These are phyloP conservation scores for Malus asiatica DNA, from an alignment of 306 rosid genomes.

Conservation along the genomic window DNA sequence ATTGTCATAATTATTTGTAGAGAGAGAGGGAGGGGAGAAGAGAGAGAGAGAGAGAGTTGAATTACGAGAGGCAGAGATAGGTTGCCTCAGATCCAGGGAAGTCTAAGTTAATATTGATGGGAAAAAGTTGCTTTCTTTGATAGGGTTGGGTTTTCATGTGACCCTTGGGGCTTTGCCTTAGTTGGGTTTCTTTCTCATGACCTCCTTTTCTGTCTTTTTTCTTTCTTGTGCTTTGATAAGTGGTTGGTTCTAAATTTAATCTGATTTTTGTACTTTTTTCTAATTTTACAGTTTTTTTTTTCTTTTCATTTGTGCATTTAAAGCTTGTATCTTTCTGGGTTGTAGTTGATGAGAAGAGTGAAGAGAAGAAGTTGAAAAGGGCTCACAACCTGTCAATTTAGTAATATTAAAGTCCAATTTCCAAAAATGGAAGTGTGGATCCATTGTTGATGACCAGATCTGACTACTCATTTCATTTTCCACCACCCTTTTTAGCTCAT, in stretches of 20 bases:
- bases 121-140: slow-evolving; percentile 42
- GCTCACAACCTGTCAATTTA: slow-evolving; percentile 20
- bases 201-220: slow-evolving; percentile 13
- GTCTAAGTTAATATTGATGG: slow-evolving; percentile 21
- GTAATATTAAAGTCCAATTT: slow-evolving; percentile 29
- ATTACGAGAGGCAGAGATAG: slow-evolving; percentile 43
- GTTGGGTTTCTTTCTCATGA: slow-evolving; percentile 67
- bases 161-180: slow-evolving; percentile 58
- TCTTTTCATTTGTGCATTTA: slow-evolving; percentile 22
- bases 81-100: slow-evolving; percentile 98
- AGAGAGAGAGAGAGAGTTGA: slow-evolving; percentile 19
- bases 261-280: slow-evolving; percentile 1
- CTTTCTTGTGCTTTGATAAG: slow-evolving; percentile 59
- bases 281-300: background rate
- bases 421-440: slow-evolving; percentile 44
- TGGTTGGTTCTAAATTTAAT: slow-evolving; percentile 35
- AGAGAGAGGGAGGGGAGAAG: background rate
- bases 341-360: slow-evolving; percentile 46
- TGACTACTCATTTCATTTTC: slow-evolving; percentile 48
- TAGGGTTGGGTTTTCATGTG: slow-evolving; percentile 76
- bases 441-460: slow-evolving; percentile 82
- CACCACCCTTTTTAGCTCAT: slow-evolving; percentile 40
- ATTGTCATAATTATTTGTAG: slow-evolving; percentile 29
- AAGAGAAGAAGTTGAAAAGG: slow-evolving; percentile 37
- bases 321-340: slow-evolving; percentile 32